Percentiles rank a stretch among this genome's conserved stretches.
phyloP scores from a whole-genome alignment of 2,329 filamentous ascomycete species.

The Penicillium brevicompactum region DNA sequence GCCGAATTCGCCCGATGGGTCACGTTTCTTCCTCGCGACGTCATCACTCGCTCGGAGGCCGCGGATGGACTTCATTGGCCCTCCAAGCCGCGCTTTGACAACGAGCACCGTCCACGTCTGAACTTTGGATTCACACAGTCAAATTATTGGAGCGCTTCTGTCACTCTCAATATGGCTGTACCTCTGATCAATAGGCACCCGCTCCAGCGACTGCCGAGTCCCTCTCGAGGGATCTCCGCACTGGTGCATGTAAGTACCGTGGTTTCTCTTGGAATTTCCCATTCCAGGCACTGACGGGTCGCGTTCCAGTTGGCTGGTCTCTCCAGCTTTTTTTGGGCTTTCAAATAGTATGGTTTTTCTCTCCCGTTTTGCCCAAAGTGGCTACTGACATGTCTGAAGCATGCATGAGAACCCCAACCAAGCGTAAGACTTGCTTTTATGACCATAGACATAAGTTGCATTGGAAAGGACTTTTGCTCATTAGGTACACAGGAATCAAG shows the following conservation, averaged over 20 bases:
- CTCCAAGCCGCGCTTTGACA: conserved; percentile 1
- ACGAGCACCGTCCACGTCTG: not conserved
- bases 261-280: not conserved
- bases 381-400: conserved; percentile 26
- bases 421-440: conserved; percentile 31
- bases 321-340: conserved; percentile 47
- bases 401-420: conserved; percentile 46
- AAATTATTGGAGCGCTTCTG: not conserved
- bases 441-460: not conserved
- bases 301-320: conserved; percentile 39
- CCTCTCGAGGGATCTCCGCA: conserved; percentile 46
- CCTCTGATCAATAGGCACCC: conserved; percentile 41
- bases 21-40: conserved; percentile 13
- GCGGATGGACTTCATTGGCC: not conserved
- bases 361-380: conserved; percentile 4
- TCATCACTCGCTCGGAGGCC: conserved; percentile 11
- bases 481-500: conserved; percentile 51
- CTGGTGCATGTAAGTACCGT: conserved; percentile 42
- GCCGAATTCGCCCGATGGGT: not conserved
- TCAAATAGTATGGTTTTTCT: conserved; percentile 44
- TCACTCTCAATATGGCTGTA: conserved; percentile 11
- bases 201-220: conserved; percentile 46
- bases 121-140: not conserved
- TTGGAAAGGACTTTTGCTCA: not conserved
- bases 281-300: not conserved